Evolutionary conservation across 805 yeast genomes (phyloP).

Genomic region (Naumovozyma castellii): DNA sequence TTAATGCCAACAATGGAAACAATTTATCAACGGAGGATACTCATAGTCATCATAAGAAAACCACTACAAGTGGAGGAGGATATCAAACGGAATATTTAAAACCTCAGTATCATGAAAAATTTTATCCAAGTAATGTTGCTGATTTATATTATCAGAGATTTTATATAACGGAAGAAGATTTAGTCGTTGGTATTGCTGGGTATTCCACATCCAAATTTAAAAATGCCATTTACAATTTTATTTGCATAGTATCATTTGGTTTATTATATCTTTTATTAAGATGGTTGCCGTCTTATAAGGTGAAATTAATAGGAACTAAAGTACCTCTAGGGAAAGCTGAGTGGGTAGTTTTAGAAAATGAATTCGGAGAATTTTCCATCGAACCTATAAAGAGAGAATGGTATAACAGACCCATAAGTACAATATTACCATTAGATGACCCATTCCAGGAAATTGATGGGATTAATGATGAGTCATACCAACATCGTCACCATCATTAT

Average conservation of each 20-base stretch:
- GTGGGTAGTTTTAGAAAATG: slow-evolving; percentile 91
- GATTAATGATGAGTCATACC: slow-evolving; percentile 7
- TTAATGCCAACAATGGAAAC: slow-evolving; percentile 5
- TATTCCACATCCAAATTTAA: slow-evolving; percentile 48
- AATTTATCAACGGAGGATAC: slow-evolving; percentile 16
- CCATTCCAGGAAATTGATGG: slow-evolving; percentile 20
- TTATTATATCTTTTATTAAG: slow-evolving; percentile 60
- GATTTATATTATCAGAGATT: slow-evolving; percentile 58
- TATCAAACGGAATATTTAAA: slow-evolving; percentile 22
- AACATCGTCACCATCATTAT: slow-evolving; percentile 5
- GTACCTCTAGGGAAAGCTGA: slow-evolving; percentile 74
- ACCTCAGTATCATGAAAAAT: slow-evolving; percentile 35
- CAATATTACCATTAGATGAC: slow-evolving; percentile 38
- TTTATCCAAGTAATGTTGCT: slow-evolving; percentile 36
- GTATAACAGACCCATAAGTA: slow-evolving; percentile 64
- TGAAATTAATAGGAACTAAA: slow-evolving; percentile 54
- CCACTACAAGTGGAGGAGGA: neutral
- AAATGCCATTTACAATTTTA: slow-evolving; percentile 37
- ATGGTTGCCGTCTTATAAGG: slow-evolving; percentile 77
- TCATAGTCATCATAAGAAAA: slow-evolving; percentile 17
- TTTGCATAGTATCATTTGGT: slow-evolving; percentile 60
- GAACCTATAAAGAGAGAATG: slow-evolving; percentile 46
- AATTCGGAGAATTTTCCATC: slow-evolving; percentile 73
- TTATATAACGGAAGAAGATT: slow-evolving; percentile 90
- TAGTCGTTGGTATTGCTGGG: slow-evolving; percentile 91